Evolutionary conservation across 2,329 filamentous ascomycete genomes (phyloP), one percentile per base, ranked within the genome.

Genomic region (Colletotrichum sp.): DNA sequence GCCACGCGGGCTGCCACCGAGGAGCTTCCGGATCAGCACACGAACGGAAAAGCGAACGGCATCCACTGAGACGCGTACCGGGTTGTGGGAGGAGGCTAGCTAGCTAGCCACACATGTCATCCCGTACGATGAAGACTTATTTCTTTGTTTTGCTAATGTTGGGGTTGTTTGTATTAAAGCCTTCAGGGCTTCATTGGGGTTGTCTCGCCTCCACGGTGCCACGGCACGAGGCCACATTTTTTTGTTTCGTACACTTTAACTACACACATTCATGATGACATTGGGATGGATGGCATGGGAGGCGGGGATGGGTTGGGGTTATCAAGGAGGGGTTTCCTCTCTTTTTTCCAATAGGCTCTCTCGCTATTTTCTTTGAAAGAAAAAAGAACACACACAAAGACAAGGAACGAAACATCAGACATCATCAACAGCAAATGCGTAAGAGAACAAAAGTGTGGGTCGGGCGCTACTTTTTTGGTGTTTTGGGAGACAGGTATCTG

Each of bases 31-130:
- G 44, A 66, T 55, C 60, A 66, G 69, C 62, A 71, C 44, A 59
- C 71, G 36, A 78, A 78, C 67, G 76, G 77, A 34, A 76, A 76
- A 10, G 26, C 72, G 15, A 78, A 78, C 21, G 77, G 77, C 55
- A 52, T 68, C 24, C 67, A 78, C 64, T 72, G 60, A 62, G 36
- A 21, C 44, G 69, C 13, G 28, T 44, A 57, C 21, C 21, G 10
- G n/a, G 32, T 26, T 64, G 15, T 18, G 32, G 21, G 62, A 39
- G 32, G 34, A 52, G 34, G 34, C 18, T 30, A 67, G 64, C 16
- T 44, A 30, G 67, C n/a, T 28, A 49, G 67, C 18, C n/a, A 36
- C 55, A 13, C 34, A 69, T 24, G 55, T 34, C 67, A 62, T 52
- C n/a, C 57, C 57, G 21, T 59, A 34, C 12, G 36, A 70, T 34